Percentiles rank a stretch among this genome's conserved stretches.
Conservation (phyloP, 805 yeast species). For the Wickerhamomyces xylosicus region DNA sequence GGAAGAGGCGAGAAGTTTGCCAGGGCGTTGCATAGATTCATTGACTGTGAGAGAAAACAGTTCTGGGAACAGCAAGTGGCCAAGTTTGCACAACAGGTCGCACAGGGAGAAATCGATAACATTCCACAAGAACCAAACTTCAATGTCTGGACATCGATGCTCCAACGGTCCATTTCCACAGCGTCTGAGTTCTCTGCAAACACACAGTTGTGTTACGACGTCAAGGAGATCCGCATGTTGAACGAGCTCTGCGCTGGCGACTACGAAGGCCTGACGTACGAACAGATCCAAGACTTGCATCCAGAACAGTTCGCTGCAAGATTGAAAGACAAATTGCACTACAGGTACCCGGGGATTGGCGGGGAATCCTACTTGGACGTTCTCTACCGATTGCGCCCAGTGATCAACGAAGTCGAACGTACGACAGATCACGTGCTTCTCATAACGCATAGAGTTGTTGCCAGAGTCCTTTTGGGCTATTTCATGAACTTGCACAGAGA, state of each 20-base stretch:
- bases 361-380: conserved; percentile 96
- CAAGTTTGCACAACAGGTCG: conserved; percentile 28
- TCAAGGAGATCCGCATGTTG: conserved; percentile 86
- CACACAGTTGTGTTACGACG: conserved; percentile 36
- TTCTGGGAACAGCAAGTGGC: conserved; percentile 57
- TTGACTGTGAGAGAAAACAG: conserved; percentile 56
- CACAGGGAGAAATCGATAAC: conserved; percentile 23
- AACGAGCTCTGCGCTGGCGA: conserved; percentile 92
- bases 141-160: conserved; percentile 91
- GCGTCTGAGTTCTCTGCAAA: conserved; percentile 68
- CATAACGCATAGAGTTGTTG: conserved; percentile 84
- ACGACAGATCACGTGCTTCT: conserved; percentile 79
- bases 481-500: conserved; percentile 75
- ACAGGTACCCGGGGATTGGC: conserved; percentile 94
- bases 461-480: conserved; percentile 79
- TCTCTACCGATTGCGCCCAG: conserved; percentile 77
- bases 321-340: conserved; percentile 64
- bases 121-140: conserved; percentile 62
- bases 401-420: conserved; percentile 87
- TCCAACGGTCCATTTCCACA: conserved; percentile 68
- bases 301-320: conserved; percentile 79
- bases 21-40: conserved; percentile 61
- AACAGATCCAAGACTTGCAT: conserved; percentile 59
- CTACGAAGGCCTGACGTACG: conserved; percentile 88
- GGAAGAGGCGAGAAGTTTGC: conserved; percentile 71